Percentiles rank a stretch among this genome's conserved stretches.
These are phyloP conservation scores for Pyricularia grisea DNA, from an alignment of 2,329 filamentous ascomycete species.

Conservation along the genomic window DNA sequence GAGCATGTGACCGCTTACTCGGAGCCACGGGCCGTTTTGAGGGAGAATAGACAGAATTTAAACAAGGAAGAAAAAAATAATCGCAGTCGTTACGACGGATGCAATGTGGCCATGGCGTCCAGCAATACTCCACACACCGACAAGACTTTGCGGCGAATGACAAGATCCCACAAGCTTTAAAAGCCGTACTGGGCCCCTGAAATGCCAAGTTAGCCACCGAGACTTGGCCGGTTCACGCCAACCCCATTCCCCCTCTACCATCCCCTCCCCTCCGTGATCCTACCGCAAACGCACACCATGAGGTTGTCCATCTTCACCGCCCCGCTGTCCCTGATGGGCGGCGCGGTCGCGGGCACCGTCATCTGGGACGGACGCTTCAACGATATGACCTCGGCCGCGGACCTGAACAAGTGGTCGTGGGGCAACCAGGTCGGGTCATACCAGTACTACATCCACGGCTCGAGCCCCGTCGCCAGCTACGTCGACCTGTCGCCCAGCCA, in stretches of 20 bases:
- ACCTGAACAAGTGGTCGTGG: slow-evolving; percentile 56
- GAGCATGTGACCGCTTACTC: neutral
- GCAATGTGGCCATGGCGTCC: neutral
- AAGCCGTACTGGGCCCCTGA: neutral
- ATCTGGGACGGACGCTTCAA: slow-evolving; percentile 60
- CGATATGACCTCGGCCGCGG: slow-evolving; percentile 40
- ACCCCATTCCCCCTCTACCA: neutral
- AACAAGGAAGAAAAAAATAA: neutral
- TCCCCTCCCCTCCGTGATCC: neutral
- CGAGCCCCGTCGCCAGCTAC: slow-evolving; percentile 44
- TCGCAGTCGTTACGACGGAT: neutral
- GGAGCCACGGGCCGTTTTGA: neutral
- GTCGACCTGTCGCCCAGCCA: slow-evolving; percentile 49
- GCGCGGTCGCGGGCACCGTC: slow-evolving; percentile 7
- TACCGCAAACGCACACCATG: neutral
- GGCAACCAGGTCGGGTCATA: slow-evolving; percentile 60
- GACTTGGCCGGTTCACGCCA: neutral
- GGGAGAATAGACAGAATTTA: neutral
- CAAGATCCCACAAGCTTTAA: neutral
- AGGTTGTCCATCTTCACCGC: neutral
- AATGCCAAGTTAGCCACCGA: neutral
- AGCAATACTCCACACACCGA: neutral
- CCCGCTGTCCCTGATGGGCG: neutral
- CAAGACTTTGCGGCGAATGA: neutral
- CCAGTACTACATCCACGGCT: slow-evolving; percentile 70